These are phyloP conservation scores for Ganoderma sp. DNA, from an alignment of 1,284 basidiomycete species.

Conservation along the genomic window DNA sequence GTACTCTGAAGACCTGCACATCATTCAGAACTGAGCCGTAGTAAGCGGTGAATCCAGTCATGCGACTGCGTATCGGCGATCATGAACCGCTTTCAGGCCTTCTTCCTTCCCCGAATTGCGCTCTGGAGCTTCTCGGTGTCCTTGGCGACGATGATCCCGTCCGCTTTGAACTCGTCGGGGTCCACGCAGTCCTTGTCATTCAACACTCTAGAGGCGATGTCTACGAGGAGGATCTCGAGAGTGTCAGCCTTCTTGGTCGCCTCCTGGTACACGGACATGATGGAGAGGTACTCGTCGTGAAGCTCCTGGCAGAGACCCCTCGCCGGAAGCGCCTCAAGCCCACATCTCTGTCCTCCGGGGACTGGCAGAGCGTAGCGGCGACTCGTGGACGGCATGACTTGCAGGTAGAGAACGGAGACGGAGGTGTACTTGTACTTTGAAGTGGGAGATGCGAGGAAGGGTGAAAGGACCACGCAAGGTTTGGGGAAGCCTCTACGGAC, in stretches of 20 bases:
- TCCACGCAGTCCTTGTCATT: neutral
- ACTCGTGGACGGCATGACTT: neutral
- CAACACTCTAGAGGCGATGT: neutral
- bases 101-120: neutral
- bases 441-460: neutral
- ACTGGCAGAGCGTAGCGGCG: neutral
- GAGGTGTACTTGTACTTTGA: too few relatives aligned
- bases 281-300: neutral
- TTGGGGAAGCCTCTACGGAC: neutral
- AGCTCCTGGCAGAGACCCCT: neutral
- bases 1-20: neutral
- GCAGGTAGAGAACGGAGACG: neutral
- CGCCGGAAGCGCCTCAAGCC: neutral
- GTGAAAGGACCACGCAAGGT: neutral
- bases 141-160: neutral
- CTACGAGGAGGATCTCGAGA: neutral
- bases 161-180: neutral
- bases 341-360: neutral
- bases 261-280: neutral
- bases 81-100: neutral
- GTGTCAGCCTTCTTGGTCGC: conserved; percentile 2
- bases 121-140: neutral
- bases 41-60: neutral
- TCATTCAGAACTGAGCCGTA: neutral
- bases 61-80: neutral